phyloP scores from a whole-genome alignment of 257 asterid genomes.

The Scutellaria minor region DNA sequence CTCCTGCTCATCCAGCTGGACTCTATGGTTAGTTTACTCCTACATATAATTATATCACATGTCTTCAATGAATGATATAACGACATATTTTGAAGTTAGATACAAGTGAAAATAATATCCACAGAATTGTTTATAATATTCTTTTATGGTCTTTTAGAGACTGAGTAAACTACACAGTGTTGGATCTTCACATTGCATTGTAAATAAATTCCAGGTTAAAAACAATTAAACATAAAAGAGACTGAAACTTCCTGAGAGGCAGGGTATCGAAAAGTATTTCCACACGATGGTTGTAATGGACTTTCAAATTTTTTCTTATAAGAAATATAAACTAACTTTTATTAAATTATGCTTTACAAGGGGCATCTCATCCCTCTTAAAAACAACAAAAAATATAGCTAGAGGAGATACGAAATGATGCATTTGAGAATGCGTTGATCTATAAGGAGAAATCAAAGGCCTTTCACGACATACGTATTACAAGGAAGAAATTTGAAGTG shows the following conservation, averaged over 20 bases:
- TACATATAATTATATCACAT: not conserved
- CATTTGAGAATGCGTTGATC: too few relatives aligned
- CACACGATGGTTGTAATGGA: not conserved
- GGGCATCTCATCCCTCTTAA: too few relatives aligned
- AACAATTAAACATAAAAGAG: slow-evolving; percentile 5
- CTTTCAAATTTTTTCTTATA: too few relatives aligned
- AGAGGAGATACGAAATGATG: too few relatives aligned
- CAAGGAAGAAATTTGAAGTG: too few relatives aligned
- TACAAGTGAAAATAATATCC: slow-evolving; percentile 18
- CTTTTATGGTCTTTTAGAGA: slow-evolving; percentile 20
- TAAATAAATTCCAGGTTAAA: not conserved
- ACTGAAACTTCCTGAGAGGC: slow-evolving; percentile 26
- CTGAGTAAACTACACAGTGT: not conserved
- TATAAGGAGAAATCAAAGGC: too few relatives aligned
- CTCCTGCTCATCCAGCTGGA: slow-evolving; percentile 98
- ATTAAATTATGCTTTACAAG: too few relatives aligned
- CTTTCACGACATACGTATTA: too few relatives aligned
- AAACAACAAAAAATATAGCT: too few relatives aligned
- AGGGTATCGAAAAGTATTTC: not conserved
- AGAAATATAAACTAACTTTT: too few relatives aligned
- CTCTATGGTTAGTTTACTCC: slow-evolving; percentile 67
- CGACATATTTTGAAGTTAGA: slow-evolving; percentile 7
- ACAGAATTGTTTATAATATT: not conserved
- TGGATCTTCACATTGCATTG: not conserved
- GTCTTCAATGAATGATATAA: slow-evolving; percentile 8